A percentile compares a stretch with the other conserved stretches of the same genome.
Evolutionary conservation across 2,329 filamentous ascomycete genomes (phyloP).

Genomic region (Cryphonectria radicalis): DNA sequence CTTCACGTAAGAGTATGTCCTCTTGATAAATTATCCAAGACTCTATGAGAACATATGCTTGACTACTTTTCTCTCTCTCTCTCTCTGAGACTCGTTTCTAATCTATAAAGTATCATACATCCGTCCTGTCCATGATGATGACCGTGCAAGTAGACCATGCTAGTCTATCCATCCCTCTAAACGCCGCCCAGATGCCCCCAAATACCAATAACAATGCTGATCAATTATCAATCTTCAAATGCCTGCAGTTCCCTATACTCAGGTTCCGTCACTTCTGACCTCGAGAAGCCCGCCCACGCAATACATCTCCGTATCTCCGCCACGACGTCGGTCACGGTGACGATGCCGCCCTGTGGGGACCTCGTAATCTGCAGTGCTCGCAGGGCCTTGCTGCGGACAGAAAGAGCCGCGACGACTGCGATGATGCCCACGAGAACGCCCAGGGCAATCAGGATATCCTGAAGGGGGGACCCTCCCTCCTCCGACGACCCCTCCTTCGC

Average conservation of each 20-base stretch:
- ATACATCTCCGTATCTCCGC: conserved; percentile 7
- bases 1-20: too few relatives aligned
- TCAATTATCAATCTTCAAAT: conserved; percentile 22
- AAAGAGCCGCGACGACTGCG: background rate
- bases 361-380: background rate
- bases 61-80: too few relatives aligned
- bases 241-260: conserved; percentile 19
- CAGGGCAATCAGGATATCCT: background rate
- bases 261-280: background rate
- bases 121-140: background rate
- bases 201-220: background rate
- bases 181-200: background rate
- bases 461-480: background rate
- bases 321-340: background rate
- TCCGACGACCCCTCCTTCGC: conserved; percentile 2
- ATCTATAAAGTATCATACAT: background rate
- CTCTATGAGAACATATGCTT: too few relatives aligned
- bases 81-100: too few relatives aligned
- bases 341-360: conserved; percentile 8
- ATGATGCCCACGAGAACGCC: background rate
- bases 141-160: background rate
- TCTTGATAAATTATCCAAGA: too few relatives aligned
- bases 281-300: background rate
- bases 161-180: background rate
- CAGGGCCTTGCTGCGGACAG: conserved; percentile 1